These are phyloP conservation scores for Parathielavia appendiculata DNA, from an alignment of 495 filamentous ascomycete species.

Conservation along the genomic window DNA sequence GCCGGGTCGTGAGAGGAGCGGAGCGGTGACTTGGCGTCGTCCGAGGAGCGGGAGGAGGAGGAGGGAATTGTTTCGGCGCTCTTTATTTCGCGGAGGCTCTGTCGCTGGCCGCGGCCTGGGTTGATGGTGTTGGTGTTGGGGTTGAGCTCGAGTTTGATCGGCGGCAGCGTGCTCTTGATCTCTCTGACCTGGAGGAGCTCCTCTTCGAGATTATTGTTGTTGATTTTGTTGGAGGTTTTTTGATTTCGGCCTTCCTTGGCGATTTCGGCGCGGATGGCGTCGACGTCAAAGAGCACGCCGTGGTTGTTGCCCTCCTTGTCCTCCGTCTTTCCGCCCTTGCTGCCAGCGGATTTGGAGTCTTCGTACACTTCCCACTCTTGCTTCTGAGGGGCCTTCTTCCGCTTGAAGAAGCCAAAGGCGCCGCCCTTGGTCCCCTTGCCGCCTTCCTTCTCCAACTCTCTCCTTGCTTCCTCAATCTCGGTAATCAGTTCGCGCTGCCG, in stretches of 20 bases:
- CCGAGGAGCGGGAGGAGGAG: constrained; percentile 17
- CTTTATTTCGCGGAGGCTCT: constrained; percentile 47
- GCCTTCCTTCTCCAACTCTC: constrained; percentile 66
- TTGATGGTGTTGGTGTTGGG: constrained; percentile 14
- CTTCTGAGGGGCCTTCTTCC: constrained; percentile 64
- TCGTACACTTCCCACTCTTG: constrained; percentile 97
- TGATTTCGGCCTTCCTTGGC: constrained; percentile 54
- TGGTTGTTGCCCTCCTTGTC: constrained; percentile 46
- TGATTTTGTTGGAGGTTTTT: background rate
- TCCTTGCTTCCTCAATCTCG: constrained; percentile 92
- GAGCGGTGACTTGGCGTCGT: constrained; percentile 25
- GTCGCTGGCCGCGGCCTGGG: constrained; percentile 28
- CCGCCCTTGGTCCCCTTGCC: constrained; percentile 34
- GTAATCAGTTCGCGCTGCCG: constrained; percentile 89
- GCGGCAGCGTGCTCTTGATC: constrained; percentile 79
- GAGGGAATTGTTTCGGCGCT: constrained; percentile 35
- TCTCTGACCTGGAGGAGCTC: constrained; percentile 66
- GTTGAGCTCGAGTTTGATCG: constrained; percentile 72
- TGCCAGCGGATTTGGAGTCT: constrained; percentile 29
- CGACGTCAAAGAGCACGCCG: constrained; percentile 85
- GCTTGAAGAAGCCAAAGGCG: constrained; percentile 70
- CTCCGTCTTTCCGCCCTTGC: constrained; percentile 31
- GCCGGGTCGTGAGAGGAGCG: constrained; percentile 26
- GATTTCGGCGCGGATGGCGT: constrained; percentile 84
- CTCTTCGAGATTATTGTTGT: constrained; percentile 22